These are phyloP conservation scores for Neocucurbitaria cava DNA, from an alignment of 2,329 filamentous ascomycete species.

Conservation along the genomic window DNA sequence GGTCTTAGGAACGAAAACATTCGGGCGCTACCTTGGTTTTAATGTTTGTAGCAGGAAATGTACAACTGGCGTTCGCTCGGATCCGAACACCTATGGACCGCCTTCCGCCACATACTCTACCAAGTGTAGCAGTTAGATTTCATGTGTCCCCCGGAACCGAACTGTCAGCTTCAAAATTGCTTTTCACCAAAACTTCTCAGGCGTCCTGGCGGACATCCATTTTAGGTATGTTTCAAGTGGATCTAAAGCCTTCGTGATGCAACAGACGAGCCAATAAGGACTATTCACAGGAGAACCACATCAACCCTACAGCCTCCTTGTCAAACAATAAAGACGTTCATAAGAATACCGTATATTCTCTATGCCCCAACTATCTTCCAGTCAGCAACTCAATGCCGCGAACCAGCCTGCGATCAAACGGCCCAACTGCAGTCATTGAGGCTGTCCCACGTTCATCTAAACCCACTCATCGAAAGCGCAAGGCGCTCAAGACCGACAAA, in stretches of 20 bases:
- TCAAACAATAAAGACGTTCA: neutral
- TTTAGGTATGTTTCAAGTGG: neutral
- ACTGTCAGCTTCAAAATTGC: neutral
- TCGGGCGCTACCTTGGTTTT: neutral
- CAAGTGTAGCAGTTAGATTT: neutral
- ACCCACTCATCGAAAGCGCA: neutral
- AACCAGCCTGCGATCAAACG: neutral
- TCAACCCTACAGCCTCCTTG: neutral
- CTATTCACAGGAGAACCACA: neutral
- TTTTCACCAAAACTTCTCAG: neutral
- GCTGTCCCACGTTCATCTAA: neutral
- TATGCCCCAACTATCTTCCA: neutral
- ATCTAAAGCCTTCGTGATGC: neutral
- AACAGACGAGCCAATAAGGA: neutral
- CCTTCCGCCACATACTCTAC: neutral
- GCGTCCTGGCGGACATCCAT: neutral
- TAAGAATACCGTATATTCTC: conserved; percentile 3
- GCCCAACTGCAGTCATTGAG: neutral
- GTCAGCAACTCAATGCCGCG: conserved; percentile 1
- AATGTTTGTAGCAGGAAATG: neutral
- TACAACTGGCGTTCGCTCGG: neutral
- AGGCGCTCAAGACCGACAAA: neutral
- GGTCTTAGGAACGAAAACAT: neutral
- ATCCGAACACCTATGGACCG: neutral
- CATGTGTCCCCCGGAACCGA: neutral